phyloP scores from a whole-genome alignment of 305 asterid species.

The Plantago lanceolata region DNA sequence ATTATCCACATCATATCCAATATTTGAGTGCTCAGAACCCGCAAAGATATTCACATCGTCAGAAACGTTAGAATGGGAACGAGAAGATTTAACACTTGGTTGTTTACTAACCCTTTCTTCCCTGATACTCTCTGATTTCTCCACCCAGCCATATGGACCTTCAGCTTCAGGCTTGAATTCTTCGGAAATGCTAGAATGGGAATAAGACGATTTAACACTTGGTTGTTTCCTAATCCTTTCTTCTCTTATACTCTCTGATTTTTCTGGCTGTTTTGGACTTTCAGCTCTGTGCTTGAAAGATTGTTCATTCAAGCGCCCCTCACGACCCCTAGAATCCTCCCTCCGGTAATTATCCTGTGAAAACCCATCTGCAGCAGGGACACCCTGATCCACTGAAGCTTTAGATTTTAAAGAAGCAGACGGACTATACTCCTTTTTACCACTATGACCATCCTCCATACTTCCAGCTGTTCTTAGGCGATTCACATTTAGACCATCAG shows the following conservation, averaged over 20 bases:
- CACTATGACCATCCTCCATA: slow-evolving; percentile 30
- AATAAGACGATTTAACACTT: slow-evolving; percentile 38
- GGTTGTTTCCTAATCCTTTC: slow-evolving; percentile 34
- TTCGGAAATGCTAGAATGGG: slow-evolving; percentile 39
- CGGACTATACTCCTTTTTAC: slow-evolving; percentile 29
- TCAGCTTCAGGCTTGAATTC: slow-evolving; percentile 28
- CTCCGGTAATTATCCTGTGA: slow-evolving; percentile 29
- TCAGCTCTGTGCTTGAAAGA: slow-evolving; percentile 23
- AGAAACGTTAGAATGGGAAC: slow-evolving; percentile 38
- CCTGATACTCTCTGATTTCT: slow-evolving; percentile 27
- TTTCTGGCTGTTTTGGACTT: slow-evolving; percentile 23
- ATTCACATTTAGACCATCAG: slow-evolving; percentile 27
- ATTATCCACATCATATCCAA: slow-evolving; percentile 32
- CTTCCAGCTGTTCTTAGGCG: slow-evolving; percentile 25
- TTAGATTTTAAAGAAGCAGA: slow-evolving; percentile 34
- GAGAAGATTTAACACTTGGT: slow-evolving; percentile 38
- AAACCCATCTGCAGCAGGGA: slow-evolving; percentile 32
- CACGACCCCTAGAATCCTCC: slow-evolving; percentile 29
- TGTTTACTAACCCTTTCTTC: slow-evolving; percentile 35
- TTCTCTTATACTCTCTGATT: slow-evolving; percentile 28
- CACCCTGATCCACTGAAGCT: slow-evolving; percentile 31
- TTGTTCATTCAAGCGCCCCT: slow-evolving; percentile 23
- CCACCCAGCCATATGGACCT: slow-evolving; percentile 21
- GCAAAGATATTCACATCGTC: slow-evolving; percentile 42
- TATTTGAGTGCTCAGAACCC: slow-evolving; percentile 34